These are phyloP conservation scores for Penicillium sp. DNA, from an alignment of 2,329 filamentous ascomycete genomes.

Conservation along the genomic window DNA sequence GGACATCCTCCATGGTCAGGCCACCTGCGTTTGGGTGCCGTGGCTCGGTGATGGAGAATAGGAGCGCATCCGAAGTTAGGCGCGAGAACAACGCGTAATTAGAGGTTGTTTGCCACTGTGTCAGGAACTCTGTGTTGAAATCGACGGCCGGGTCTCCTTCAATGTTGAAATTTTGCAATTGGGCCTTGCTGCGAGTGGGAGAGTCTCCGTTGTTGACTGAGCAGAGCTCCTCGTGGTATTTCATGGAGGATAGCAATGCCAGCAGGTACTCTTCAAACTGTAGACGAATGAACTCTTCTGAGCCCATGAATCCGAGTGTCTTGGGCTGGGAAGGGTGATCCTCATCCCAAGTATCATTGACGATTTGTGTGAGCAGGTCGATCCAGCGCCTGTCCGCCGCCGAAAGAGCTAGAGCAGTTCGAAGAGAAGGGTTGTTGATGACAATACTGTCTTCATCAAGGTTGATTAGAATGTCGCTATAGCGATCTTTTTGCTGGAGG, in stretches of 20 bases:
- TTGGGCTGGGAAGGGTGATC: slow-evolving; percentile 86
- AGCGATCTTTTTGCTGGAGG: slow-evolving; percentile 90
- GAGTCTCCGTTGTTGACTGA: slow-evolving; percentile 49
- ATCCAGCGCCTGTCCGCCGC: slow-evolving; percentile 93
- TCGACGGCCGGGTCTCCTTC: slow-evolving; percentile 85
- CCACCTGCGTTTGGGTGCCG: slow-evolving; percentile 92
- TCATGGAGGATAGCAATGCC: slow-evolving; percentile 81
- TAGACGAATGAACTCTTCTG: slow-evolving; percentile 94
- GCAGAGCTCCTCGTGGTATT: slow-evolving; percentile 75
- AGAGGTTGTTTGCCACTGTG: slow-evolving; percentile 84
- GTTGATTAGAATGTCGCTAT: slow-evolving; percentile 95
- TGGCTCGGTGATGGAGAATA: slow-evolving; percentile 94
- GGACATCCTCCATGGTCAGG: slow-evolving; percentile 90
- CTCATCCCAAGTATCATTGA: slow-evolving; percentile 97
- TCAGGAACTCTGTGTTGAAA: slow-evolving; percentile 81
- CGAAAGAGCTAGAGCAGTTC: slow-evolving; percentile 74
- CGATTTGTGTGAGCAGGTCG: slow-evolving; percentile 87
- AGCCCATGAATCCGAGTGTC: slow-evolving; percentile 90
- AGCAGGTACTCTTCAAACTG: slow-evolving; percentile 97
- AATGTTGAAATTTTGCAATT: slow-evolving; percentile 61
- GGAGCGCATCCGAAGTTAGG: slow-evolving; percentile 72
- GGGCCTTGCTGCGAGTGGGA: slow-evolving; percentile 41
- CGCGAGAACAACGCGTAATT: slow-evolving; percentile 89
- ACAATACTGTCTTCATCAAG: slow-evolving; percentile 86
- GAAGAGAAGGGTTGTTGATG: slow-evolving; percentile 78